These are phyloP conservation scores for Mycosphaerelloides madeirae DNA, from an alignment of 2,329 filamentous ascomycete genomes.

Conservation along the genomic window DNA sequence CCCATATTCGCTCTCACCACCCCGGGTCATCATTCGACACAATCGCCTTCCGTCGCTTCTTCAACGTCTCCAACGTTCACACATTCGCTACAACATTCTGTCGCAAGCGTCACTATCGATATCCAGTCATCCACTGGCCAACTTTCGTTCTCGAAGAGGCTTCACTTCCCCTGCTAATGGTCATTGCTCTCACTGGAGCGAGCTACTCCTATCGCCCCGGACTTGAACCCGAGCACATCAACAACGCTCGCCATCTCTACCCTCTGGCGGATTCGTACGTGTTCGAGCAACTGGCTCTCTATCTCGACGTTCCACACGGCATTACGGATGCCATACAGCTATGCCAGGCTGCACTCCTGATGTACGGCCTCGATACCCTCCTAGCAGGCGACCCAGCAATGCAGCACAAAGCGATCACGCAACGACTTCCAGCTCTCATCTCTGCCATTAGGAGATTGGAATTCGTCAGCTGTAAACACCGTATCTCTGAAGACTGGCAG, in stretches of 20 bases:
- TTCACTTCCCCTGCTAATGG: constrained; percentile 6
- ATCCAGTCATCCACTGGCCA: constrained; percentile 11
- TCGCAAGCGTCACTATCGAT: constrained; percentile 9
- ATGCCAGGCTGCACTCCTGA: constrained; percentile 9
- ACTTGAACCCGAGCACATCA: not conserved
- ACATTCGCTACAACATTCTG: constrained; percentile 5
- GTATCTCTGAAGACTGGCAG: not conserved
- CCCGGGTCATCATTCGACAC: not conserved
- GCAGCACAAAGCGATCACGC: constrained; percentile 3
- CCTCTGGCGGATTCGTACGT: constrained; percentile 3
- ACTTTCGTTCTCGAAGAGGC: not conserved
- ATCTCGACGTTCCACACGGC: not conserved
- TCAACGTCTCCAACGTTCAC: constrained; percentile 1
- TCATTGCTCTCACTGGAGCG: constrained; percentile 6
- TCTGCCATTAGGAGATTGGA: constrained; percentile 1
- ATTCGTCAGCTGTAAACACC: not conserved
- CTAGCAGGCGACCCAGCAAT: not conserved
- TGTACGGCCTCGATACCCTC: constrained; percentile 7
- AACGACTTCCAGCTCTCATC: constrained; percentile 6
- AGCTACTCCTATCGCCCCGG: constrained; percentile 1
- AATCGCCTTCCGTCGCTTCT: not conserved
- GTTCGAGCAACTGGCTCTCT: not conserved
- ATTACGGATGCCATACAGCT: not conserved
- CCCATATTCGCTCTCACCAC: not conserved
- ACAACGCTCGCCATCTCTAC: constrained; percentile 5